These are phyloP conservation scores for Hanseniaspora uvarum DNA, from an alignment of 1,139 yeast species.

Conservation along the genomic window DNA sequence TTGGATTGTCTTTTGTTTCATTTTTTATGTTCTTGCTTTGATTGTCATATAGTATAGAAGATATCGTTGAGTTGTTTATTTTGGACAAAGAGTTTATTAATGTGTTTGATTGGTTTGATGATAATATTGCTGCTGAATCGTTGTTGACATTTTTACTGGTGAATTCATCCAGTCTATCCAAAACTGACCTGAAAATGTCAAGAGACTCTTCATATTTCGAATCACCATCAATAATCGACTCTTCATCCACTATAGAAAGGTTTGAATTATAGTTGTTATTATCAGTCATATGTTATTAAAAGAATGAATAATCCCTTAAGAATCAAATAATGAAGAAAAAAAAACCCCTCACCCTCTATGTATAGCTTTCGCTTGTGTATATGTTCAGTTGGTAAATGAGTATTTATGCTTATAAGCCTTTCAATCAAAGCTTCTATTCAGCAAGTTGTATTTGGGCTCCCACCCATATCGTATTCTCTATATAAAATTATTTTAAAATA, in stretches of 20 bases:
- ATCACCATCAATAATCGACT: background rate
- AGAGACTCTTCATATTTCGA: conserved; percentile 6
- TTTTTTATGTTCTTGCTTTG: background rate
- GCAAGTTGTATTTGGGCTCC: too few relatives aligned
- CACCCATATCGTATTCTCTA: too few relatives aligned
- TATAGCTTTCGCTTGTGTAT: background rate
- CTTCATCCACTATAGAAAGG: conserved; percentile 1
- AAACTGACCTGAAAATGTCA: conserved; percentile 4
- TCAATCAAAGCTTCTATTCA: too few relatives aligned
- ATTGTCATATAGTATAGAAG: background rate
- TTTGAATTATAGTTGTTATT: background rate
- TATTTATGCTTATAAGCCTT: too few relatives aligned
- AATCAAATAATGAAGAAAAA: background rate
- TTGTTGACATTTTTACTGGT: conserved; percentile 1
- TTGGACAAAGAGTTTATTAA: conserved; percentile 9
- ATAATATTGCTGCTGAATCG: background rate
- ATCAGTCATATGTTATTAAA: background rate
- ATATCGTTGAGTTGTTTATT: conserved; percentile 14
- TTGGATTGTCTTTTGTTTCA: background rate
- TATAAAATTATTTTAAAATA: too few relatives aligned
- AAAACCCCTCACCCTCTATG: too few relatives aligned
- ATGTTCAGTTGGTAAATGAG: too few relatives aligned
- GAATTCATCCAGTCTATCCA: conserved; percentile 14
- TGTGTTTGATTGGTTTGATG: conserved; percentile 13
- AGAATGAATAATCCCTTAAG: background rate